Conservation (phyloP, 2,329 filamentous ascomycete genomes). For the Venturia nashicola region DNA sequence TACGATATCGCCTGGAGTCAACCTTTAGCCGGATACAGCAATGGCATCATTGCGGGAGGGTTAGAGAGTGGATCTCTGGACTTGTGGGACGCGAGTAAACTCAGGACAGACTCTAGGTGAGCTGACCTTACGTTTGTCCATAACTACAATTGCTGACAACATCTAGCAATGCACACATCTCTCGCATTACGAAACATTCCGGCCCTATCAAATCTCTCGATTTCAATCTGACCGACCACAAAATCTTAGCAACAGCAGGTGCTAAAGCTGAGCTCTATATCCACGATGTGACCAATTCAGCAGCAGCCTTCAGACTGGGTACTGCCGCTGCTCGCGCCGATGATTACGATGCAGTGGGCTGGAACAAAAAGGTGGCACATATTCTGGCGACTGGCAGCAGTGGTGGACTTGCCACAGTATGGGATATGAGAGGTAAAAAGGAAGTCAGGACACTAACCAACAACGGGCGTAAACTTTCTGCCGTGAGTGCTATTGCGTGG, state of each 20-base stretch:
- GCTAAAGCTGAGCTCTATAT: conserved; percentile 94
- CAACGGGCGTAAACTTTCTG: conserved; percentile 57
- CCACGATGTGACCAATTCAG: conserved; percentile 83
- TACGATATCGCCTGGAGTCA: conserved; percentile 94
- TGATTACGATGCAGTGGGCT: conserved; percentile 91
- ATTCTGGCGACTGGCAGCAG: conserved; percentile 90
- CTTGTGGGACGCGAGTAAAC: conserved; percentile 77
- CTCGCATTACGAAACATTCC: conserved; percentile 77
- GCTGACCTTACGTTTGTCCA: conserved; percentile 16
- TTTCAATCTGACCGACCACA: conserved; percentile 87
- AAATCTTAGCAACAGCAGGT: conserved; percentile 84
- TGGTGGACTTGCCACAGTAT: conserved; percentile 92
- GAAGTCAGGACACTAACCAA: conserved; percentile 91
- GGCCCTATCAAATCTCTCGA: conserved; percentile 89
- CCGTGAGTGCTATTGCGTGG: conserved; percentile 93
- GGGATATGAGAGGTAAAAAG: conserved; percentile 97
- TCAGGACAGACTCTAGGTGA: conserved; percentile 40
- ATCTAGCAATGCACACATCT: conserved; percentile 62
- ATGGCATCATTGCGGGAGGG: conserved; percentile 87
- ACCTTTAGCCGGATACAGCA: conserved; percentile 62
- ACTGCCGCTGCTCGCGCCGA: conserved; percentile 80
- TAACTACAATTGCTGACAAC: neutral
- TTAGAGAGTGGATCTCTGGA: conserved; percentile 90
- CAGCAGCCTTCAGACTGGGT: conserved; percentile 78
- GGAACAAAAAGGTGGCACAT: conserved; percentile 96